phyloP scores from a whole-genome alignment of 805 yeast genomes.

The Nakazawaea wickerhamii region DNA sequence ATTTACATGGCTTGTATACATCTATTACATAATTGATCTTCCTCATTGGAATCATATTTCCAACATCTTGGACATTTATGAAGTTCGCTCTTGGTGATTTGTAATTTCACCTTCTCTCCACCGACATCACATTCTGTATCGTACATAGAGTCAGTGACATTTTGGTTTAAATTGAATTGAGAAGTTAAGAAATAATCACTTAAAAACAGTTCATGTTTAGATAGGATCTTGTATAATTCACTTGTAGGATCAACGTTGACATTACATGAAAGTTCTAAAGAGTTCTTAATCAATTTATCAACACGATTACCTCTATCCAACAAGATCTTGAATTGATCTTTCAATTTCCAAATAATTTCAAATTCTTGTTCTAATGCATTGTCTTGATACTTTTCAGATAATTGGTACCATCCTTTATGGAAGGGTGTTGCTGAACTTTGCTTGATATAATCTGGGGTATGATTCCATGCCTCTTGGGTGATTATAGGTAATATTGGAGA shows the following conservation, averaged over 20 bases:
- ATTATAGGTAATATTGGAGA: conserved; percentile 81
- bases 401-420: conserved; percentile 36
- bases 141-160: conserved; percentile 10
- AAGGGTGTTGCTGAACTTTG: conserved; percentile 37
- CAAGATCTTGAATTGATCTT: conserved; percentile 42
- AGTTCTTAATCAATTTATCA: conserved; percentile 46
- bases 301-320: conserved; percentile 53
- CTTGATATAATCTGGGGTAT: conserved; percentile 32
- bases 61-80: conserved; percentile 93
- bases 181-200: conserved; percentile 64
- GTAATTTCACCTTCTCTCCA: conserved; percentile 25
- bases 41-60: conserved; percentile 57
- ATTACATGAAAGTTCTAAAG: conserved; percentile 50
- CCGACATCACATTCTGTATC: conserved; percentile 18
- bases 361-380: conserved; percentile 38
- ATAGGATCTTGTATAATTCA: conserved; percentile 16
- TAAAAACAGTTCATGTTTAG: conserved; percentile 36
- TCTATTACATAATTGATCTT: conserved; percentile 56
- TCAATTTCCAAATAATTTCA: conserved; percentile 37
- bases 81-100: conserved; percentile 31
- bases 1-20: conserved; percentile 34
- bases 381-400: conserved; percentile 31
- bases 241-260: conserved; percentile 16
- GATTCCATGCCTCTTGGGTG: conserved; percentile 85
- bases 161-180: conserved; percentile 35